Conservation (phyloP, 2,329 filamentous ascomycete genomes). For the Monilinia vaccinii-corymbosi region DNA sequence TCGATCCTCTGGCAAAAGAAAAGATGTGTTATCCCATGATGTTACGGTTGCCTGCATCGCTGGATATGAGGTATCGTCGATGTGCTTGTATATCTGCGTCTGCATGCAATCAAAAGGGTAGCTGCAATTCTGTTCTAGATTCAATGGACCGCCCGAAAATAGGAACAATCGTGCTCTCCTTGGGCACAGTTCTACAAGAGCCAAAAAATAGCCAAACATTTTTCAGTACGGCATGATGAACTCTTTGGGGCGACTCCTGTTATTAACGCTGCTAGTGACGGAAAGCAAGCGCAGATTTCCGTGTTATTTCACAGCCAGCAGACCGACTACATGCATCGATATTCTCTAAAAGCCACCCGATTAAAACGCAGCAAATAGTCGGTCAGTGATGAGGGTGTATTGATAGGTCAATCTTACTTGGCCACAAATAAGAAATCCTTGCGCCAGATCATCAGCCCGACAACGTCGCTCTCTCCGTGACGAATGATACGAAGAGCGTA, state of each 20-base stretch:
- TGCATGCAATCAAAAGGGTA: not conserved
- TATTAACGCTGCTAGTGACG: not conserved
- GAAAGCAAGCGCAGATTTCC: constrained; percentile 3
- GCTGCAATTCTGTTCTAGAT: not conserved
- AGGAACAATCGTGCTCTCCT: not conserved
- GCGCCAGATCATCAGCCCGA: not conserved
- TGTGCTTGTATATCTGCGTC: constrained; percentile 1
- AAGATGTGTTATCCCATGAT: not conserved
- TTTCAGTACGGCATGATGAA: not conserved
- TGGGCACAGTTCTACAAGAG: not conserved
- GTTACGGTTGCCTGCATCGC: constrained; percentile 1
- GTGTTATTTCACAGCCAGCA: constrained; percentile 1
- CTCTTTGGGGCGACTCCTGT: not conserved
- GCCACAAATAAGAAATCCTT: not conserved
- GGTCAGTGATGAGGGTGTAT: not conserved
- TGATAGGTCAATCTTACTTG: not conserved
- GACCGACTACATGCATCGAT: not conserved
- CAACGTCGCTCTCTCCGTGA: not conserved
- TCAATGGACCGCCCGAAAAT: not conserved
- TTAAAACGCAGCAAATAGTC: not conserved
- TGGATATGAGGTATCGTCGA: not conserved
- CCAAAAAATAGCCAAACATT: not conserved
- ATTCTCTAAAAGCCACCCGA: not conserved
- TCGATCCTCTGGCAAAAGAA: not conserved
- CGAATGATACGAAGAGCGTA: not conserved